These are phyloP conservation scores for Talaromyces sp. DNA, from an alignment of 2,329 filamentous ascomycete species.

Conservation along the genomic window DNA sequence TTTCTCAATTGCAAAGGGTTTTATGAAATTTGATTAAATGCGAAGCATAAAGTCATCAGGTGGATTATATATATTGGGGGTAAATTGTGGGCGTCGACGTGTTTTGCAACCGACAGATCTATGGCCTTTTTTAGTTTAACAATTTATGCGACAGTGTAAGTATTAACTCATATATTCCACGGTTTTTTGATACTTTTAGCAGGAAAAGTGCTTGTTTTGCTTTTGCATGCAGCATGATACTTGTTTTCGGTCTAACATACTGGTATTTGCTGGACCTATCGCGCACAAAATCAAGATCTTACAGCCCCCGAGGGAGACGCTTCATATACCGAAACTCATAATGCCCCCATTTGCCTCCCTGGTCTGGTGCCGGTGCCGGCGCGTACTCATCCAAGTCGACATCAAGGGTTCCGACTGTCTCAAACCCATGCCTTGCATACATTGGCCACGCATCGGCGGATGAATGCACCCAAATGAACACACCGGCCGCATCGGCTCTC, in stretches of 20 bases:
- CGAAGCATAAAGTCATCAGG: too few species aligned
- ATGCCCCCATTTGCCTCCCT: background rate
- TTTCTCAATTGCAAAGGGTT: too few species aligned
- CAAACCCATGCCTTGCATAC: slow-evolving; percentile 1
- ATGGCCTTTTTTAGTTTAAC: too few species aligned
- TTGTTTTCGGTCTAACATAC: background rate
- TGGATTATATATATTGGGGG: too few species aligned
- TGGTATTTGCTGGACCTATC: background rate
- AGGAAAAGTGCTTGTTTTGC: background rate
- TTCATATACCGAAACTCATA: slow-evolving; percentile 4
- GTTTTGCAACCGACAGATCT: too few species aligned
- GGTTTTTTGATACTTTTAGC: background rate
- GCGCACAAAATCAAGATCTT: background rate
- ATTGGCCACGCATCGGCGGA: background rate
- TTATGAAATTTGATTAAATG: too few species aligned
- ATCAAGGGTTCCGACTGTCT: background rate
- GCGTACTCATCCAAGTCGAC: background rate
- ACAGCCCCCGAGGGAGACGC: background rate
- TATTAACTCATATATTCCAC: background rate
- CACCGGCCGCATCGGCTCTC: background rate
- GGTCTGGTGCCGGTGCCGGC: background rate
- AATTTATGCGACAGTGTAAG: too few species aligned
- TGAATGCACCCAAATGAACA: slow-evolving; percentile 1
- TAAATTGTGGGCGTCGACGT: too few species aligned
- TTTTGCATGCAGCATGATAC: background rate